Conservation (phyloP, 2,329 filamentous ascomycete genomes). For the Leptographium radiaticola region DNA sequence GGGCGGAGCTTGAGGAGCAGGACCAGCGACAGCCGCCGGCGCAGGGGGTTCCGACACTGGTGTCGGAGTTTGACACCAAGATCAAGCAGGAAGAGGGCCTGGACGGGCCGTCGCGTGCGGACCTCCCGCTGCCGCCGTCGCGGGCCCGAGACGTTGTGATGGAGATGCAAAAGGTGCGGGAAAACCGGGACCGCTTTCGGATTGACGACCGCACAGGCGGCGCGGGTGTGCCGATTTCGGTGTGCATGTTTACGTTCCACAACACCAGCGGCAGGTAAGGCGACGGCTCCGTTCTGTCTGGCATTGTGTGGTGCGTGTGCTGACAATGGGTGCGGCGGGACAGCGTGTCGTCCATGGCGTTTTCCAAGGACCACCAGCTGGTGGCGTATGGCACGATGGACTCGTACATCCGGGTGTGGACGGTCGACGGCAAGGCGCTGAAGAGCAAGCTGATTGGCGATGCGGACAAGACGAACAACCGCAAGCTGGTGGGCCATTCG, state of each 20-base stretch:
- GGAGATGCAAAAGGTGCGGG: conserved; percentile 87
- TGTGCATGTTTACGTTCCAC: conserved; percentile 98
- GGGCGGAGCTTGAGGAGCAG: conserved; percentile 74
- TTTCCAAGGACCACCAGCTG: conserved; percentile 79
- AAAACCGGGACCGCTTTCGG: conserved; percentile 82
- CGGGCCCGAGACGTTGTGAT: conserved; percentile 82
- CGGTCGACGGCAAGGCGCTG: conserved; percentile 72
- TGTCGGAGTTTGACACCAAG: conserved; percentile 79
- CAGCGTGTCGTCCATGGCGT: conserved; percentile 85
- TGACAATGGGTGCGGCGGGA: conserved; percentile 6
- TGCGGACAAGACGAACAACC: conserved; percentile 50
- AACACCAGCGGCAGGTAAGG: conserved; percentile 81
- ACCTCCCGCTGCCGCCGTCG: conserved; percentile 78
- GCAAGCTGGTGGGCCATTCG: conserved; percentile 75
- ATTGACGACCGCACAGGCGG: conserved; percentile 78
- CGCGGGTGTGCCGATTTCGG: conserved; percentile 68
- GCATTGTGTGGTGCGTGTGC: conserved; percentile 4
- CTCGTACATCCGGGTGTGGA: conserved; percentile 93
- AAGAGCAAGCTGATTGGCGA: conserved; percentile 49
- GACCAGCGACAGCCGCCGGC: conserved; percentile 64
- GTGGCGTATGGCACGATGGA: conserved; percentile 84
- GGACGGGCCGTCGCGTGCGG: conserved; percentile 64
- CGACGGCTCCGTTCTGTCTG: background rate
- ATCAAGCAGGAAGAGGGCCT: conserved; percentile 82
- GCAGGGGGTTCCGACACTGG: conserved; percentile 56